Conservation (phyloP, 352 stramenopile genomes). For the Globisporangium spinosum region DNA sequence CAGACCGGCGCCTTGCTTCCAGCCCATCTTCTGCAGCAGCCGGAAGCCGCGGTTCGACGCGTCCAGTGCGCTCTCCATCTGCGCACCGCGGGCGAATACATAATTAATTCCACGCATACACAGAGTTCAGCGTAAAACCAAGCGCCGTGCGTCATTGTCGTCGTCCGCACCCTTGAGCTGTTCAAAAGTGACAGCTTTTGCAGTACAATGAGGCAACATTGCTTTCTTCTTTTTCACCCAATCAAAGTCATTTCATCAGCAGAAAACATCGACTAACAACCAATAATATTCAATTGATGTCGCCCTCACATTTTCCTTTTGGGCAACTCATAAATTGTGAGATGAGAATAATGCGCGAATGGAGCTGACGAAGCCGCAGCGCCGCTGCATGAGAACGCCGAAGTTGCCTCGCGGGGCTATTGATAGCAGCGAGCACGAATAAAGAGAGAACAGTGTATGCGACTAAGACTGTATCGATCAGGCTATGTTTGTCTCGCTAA, state of each 20-base stretch:
- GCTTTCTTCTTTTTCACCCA: background rate
- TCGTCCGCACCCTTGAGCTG: background rate
- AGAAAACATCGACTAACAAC: background rate
- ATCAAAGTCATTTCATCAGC: background rate
- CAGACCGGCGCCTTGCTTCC: conserved; percentile 44
- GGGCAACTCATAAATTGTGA: no score
- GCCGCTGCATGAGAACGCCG: background rate
- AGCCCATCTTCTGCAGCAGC: conserved; percentile 63
- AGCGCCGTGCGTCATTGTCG: background rate
- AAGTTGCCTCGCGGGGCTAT: no score
- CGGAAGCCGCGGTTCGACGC: conserved; percentile 53
- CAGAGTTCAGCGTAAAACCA: background rate
- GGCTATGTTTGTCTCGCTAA: no score
- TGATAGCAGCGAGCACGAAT: no score
- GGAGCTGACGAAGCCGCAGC: background rate
- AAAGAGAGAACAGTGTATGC: no score
- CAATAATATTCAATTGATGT: background rate
- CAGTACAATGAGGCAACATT: no score
- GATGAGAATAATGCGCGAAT: background rate
- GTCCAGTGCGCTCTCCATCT: conserved; percentile 29
- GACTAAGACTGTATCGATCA: no score
- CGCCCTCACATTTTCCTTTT: no score
- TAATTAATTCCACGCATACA: background rate
- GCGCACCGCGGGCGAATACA: background rate
- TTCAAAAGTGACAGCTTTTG: background rate